phyloP scores from a whole-genome alignment of 352 stramenopile species.

The Globisporangium okanoganense region DNA sequence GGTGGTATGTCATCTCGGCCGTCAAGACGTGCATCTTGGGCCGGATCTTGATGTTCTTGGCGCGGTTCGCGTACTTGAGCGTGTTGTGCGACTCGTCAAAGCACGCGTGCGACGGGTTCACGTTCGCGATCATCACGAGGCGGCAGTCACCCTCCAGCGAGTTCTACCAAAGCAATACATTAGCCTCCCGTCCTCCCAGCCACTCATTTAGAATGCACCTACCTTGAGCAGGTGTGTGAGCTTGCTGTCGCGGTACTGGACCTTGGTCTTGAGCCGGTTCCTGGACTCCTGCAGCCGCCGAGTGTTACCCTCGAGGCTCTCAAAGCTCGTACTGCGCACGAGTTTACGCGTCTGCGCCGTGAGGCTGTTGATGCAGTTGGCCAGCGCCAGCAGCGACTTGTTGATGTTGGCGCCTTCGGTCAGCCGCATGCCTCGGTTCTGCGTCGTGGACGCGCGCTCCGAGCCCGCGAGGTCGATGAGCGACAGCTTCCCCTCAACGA shows the following conservation, averaged over 20 bases:
- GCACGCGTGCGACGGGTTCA: conserved; percentile 65
- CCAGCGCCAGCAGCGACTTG: conserved; percentile 73
- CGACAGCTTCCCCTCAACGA: conserved; percentile 71
- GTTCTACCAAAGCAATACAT: conserved; percentile 28
- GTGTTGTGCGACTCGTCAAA: conserved; percentile 91
- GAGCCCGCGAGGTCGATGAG: conserved; percentile 84
- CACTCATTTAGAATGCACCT: neutral
- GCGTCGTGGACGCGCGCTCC: conserved; percentile 73
- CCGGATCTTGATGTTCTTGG: conserved; percentile 90
- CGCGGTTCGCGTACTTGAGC: conserved; percentile 86
- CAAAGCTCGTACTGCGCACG: conserved; percentile 31
- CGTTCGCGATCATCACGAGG: conserved; percentile 89
- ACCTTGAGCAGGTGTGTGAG: conserved; percentile 85
- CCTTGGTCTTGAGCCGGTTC: conserved; percentile 27
- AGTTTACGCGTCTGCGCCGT: conserved; percentile 29
- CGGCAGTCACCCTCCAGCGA: conserved; percentile 88
- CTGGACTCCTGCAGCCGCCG: conserved; percentile 24
- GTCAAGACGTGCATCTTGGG: conserved; percentile 83
- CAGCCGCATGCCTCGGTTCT: conserved; percentile 62
- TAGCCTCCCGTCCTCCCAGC: neutral
- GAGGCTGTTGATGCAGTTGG: conserved; percentile 91
- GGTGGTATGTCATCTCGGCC: conserved; percentile 57
- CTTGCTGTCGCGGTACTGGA: conserved; percentile 87
- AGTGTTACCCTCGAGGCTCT: conserved; percentile 17
- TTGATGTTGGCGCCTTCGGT: conserved; percentile 69